Evolutionary conservation across 768 basidiomycete species (phyloP), one percentile per base, ranked within the genome.

Genomic region (Macrolepiota fuliginosa): DNA sequence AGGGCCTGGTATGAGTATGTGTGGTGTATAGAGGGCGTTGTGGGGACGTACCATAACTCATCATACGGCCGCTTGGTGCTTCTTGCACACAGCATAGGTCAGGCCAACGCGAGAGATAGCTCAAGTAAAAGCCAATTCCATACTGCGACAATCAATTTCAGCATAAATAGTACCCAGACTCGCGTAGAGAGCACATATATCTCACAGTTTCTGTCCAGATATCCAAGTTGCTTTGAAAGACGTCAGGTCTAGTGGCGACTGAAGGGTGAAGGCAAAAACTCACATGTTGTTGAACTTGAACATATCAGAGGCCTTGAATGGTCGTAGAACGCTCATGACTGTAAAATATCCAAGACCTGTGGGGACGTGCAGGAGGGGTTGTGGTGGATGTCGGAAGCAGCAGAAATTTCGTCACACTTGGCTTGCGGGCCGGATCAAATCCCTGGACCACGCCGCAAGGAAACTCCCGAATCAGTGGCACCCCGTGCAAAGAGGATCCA

Each of bases 141-240:
- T 95, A 98, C 92, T 96, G 64, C 17, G 32, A 17, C 12, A 2
- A 1, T 50, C 19, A 53, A 4, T 32, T 25, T 36, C 17, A 63
- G 49, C 25, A 25, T n/a, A 54, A 58, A 51, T 29, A 12, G 19
- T 45, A 25, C n/a, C 19, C 36, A 11, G 24, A 37, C 13, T 17
- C 22, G 51, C 22, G 29, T 13, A 42, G 62, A 50, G 13, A 56
- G 12, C 36, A 12, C 40, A 9, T 22, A 39, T 32, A 19, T 76
- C 88, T 69, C 67, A 94, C 96, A 22, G 97, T 98, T 76, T 98
- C 96, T 49, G 97, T 98, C 94, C 94, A 98, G 49, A 95, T 79
- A 73, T 98, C 96, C 69, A 96, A 77, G 75, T 99, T 98, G 63
- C 93, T 94, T 73, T 11, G 1, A 53, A 54, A 6, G 50, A 59